Evolutionary conservation across 78 protist genomes (phyloP).

Genomic region (Bodo saltans): DNA sequence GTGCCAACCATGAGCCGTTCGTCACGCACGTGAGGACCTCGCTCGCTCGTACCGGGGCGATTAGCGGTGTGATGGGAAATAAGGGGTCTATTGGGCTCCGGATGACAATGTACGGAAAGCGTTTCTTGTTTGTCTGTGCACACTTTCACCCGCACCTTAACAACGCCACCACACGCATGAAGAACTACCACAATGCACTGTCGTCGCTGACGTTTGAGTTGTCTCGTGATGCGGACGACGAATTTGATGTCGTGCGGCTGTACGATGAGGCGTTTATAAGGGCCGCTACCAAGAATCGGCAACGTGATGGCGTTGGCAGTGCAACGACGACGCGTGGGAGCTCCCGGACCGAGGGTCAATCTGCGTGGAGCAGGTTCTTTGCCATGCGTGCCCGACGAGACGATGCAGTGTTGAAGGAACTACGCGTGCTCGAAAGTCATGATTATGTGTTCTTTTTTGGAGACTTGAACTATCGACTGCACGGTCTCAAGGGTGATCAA

Average conservation of each 20-base stretch:
- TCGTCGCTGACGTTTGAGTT: not conserved
- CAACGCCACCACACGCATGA: slow-evolving; percentile 65
- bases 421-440: slow-evolving; percentile 6
- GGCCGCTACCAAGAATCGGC: too few species aligned
- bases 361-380: not conserved
- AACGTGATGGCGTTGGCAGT: too few species aligned
- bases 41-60: slow-evolving; percentile 36
- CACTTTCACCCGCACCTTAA: slow-evolving; percentile 91
- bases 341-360: too few species aligned
- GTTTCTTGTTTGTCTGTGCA: slow-evolving; percentile 65
- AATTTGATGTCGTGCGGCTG: not conserved
- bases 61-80: slow-evolving; percentile 79
- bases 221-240: not conserved
- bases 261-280: not conserved
- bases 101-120: slow-evolving; percentile 57
- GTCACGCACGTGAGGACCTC: not conserved
- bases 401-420: not conserved
- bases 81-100: slow-evolving; percentile 84
- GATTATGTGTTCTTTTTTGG: slow-evolving; percentile 46
- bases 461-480: slow-evolving; percentile 57
- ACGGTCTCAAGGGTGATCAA: slow-evolving; percentile 7
- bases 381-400: not conserved
- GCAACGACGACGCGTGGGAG: too few species aligned
- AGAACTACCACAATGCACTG: slow-evolving; percentile 66
- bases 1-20: not conserved